Base-by-base conservation (phyloP, 2,329 filamentous ascomycete genomes). In the Diplocarpon rosae region DNA sequence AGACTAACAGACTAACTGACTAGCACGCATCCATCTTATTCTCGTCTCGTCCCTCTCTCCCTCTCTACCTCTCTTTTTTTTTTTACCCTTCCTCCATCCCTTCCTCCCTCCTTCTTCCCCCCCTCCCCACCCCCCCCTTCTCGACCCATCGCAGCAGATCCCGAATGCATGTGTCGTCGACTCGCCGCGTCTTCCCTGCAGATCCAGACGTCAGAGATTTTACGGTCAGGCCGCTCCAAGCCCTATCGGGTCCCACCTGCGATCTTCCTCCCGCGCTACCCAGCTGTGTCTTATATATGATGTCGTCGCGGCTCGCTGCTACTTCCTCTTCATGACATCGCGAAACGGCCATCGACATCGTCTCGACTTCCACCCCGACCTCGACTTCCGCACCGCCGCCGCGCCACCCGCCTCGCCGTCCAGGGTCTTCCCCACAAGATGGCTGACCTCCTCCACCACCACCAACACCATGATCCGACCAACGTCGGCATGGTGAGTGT, bases 401-500 rank as follows among this genome's bases (percentile, higher is more conserved):
- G 20, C 15, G 6, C 15, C 33, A 4, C 33, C 15, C 33, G 3
- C 33, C 14, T 4, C 14, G n/a, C 5, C 6, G 11, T 11, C 15
- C 5, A 3, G 11, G 6, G 35, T 10, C 37, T 9, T 35, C 5
- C 35, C 13, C 43, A 39, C 44, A 52, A 44, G 17, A 59, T 58
- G 55, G 49, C 47, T 6, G 48, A 56, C 38, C 37, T 42, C 13
- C 39, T 60, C 12, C 51, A 54, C 27, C 46, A 54, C 42, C 53
- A 57, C 33, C 29, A 35, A 2, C 52, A 59, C 34, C 59, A 60
- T 35, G 48, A 58, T 17, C 58, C 59, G 5, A 53, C 46, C 42
- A 55, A 52, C 27, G 34, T 36, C 29, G 58, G 49, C n/a, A 54
- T 55, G 34, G 53, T 55, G 37, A 48, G 45, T 36, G 49, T 48